Conservation (phyloP, 306 rosid species). For the Pyrus pyrifolia region DNA sequence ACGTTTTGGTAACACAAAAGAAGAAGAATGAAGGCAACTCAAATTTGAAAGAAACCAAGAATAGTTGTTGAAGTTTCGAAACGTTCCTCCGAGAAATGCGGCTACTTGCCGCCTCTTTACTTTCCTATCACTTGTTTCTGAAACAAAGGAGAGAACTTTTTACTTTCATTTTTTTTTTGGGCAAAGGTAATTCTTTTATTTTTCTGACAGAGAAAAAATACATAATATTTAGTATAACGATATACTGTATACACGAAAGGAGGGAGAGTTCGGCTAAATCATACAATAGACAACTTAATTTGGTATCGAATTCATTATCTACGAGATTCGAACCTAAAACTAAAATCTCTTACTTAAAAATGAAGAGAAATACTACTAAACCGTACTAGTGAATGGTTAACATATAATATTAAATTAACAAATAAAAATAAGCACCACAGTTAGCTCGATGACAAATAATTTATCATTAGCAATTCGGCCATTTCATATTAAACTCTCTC, state of each 20-base stretch:
- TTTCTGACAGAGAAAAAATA: background rate
- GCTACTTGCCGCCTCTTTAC: slow-evolving; percentile 85
- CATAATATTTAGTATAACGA: background rate
- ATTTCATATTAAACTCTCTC: slow-evolving; percentile 5
- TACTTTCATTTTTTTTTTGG: background rate
- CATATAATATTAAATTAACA: background rate
- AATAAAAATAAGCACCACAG: background rate
- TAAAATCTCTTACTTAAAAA: no score
- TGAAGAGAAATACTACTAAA: rapidly evolving
- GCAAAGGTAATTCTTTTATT: background rate
- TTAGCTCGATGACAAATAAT: slow-evolving; percentile 3
- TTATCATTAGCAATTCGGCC: slow-evolving; percentile 7
- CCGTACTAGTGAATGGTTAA: no score
- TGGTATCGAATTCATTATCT: no score
- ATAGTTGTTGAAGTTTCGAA: slow-evolving; percentile 22
- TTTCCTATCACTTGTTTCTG: slow-evolving; percentile 42
- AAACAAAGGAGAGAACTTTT: background rate
- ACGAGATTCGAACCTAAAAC: no score
- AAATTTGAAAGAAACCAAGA: slow-evolving; percentile 1
- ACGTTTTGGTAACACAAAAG: background rate
- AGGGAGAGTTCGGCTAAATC: no score
- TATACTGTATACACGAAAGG: no score
- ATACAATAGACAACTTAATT: no score
- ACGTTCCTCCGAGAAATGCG: slow-evolving; percentile 83
- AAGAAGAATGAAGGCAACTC: background rate